Evolutionary conservation across 352 stramenopile species (phyloP).

Genomic region (Phytopythium aichiense): DNA sequence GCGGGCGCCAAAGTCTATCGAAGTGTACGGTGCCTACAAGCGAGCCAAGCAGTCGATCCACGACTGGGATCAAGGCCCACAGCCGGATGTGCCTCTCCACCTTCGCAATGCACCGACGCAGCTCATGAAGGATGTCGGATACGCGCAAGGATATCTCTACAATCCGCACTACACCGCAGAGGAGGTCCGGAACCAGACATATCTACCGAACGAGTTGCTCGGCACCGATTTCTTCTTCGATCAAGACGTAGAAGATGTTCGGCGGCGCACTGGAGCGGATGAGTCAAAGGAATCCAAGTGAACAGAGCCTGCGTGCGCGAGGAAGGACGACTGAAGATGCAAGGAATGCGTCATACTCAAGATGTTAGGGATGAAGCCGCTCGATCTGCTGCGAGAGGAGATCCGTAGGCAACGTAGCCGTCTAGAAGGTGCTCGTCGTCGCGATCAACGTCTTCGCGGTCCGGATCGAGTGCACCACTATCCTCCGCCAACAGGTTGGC

Average conservation of each 20-base stretch:
- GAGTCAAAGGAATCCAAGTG: not conserved
- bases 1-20: conserved; percentile 79
- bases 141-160: conserved; percentile 80
- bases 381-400: not conserved
- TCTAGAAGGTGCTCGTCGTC: not conserved
- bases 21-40: conserved; percentile 85
- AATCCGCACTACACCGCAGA: conserved; percentile 69
- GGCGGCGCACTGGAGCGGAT: not conserved
- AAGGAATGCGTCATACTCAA: not conserved
- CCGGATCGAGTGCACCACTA: not conserved
- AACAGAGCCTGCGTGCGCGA: too few relatives aligned
- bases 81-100: conserved; percentile 76
- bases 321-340: not conserved
- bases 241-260: conserved; percentile 11
- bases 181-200: conserved; percentile 79
- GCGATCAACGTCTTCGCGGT: not conserved
- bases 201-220: conserved; percentile 65
- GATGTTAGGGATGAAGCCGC: not conserved
- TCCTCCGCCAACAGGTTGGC: conserved; percentile 27
- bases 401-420: not conserved
- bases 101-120: conserved; percentile 78
- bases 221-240: conserved; percentile 52
- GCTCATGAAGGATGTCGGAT: conserved; percentile 76
- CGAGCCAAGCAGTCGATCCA: conserved; percentile 59
- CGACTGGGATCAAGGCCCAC: conserved; percentile 42